Conservation (phyloP, 177 flowering plant species). For the Telopea speciosissima region DNA sequence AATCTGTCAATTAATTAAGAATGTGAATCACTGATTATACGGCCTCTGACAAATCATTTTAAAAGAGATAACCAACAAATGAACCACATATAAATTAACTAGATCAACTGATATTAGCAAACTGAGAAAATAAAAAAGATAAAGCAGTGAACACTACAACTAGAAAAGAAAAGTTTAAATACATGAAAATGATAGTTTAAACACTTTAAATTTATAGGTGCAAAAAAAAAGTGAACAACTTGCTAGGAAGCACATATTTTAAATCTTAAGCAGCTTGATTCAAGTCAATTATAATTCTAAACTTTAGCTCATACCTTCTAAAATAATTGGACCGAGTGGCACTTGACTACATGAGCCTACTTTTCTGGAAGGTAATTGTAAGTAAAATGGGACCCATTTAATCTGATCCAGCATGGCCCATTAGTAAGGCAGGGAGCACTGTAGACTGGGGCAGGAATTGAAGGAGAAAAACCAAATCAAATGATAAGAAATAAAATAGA, state of each 20-base stretch:
- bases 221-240: background rate
- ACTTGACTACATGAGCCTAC: background rate
- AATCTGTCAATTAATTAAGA: conserved; percentile 19
- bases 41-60: background rate
- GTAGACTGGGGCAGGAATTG: too few species aligned
- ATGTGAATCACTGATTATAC: background rate
- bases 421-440: too few species aligned
- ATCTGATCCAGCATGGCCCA: too few species aligned
- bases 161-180: background rate
- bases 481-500: too few species aligned
- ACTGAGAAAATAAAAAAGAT: background rate
- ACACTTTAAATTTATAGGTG: background rate
- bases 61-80: background rate
- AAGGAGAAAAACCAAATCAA: too few species aligned
- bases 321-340: background rate
- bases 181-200: background rate
- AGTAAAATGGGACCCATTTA: background rate
- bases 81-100: background rate
- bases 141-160: background rate
- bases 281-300: too few species aligned
- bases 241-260: background rate
- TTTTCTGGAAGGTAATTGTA: too few species aligned
- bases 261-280: too few species aligned
- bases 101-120: background rate
- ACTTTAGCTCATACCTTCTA: too few species aligned